Evolutionary conservation across 495 filamentous ascomycete genomes (phyloP).

Genomic region (Neurospora sp.): DNA sequence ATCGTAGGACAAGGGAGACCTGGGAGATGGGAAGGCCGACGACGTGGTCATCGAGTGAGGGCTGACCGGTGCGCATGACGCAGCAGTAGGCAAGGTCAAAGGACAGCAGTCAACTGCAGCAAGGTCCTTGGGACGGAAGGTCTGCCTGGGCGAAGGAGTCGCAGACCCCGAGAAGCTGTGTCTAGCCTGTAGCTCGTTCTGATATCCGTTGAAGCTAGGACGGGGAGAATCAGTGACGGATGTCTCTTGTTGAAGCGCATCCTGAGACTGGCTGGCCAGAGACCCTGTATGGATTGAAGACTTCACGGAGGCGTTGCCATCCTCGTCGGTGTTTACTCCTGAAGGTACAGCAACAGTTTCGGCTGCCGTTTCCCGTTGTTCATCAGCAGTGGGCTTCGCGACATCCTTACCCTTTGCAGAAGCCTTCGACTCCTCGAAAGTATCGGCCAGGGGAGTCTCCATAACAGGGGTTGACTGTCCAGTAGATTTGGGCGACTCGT

Average conservation of each 20-base stretch:
- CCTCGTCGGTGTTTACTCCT: background rate
- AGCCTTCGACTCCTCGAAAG: constrained; percentile 8
- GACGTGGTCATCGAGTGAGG: constrained; percentile 43
- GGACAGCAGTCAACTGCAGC: constrained; percentile 40
- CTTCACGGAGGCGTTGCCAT: background rate
- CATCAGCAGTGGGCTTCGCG: background rate
- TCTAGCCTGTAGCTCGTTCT: background rate
- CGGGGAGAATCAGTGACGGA: constrained; percentile 14
- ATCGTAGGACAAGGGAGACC: constrained; percentile 55
- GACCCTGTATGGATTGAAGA: background rate
- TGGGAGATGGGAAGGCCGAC: constrained; percentile 47
- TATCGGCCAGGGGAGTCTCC: constrained; percentile 11
- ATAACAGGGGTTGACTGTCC: constrained; percentile 20
- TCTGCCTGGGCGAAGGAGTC: constrained; percentile 46
- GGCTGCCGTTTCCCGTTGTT: background rate
- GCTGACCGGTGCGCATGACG: constrained; percentile 39
- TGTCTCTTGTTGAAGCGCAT: background rate
- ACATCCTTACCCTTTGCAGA: constrained; percentile 9
- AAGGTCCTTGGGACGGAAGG: constrained; percentile 45
- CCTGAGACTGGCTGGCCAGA: background rate
- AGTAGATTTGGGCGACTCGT: constrained; percentile 12
- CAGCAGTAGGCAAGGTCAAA: constrained; percentile 29
- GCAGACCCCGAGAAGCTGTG: constrained; percentile 37
- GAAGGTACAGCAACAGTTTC: background rate
- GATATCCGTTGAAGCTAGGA: background rate